Conservation (phyloP, 208 protist species). For the Trichomonas vaginalis region DNA sequence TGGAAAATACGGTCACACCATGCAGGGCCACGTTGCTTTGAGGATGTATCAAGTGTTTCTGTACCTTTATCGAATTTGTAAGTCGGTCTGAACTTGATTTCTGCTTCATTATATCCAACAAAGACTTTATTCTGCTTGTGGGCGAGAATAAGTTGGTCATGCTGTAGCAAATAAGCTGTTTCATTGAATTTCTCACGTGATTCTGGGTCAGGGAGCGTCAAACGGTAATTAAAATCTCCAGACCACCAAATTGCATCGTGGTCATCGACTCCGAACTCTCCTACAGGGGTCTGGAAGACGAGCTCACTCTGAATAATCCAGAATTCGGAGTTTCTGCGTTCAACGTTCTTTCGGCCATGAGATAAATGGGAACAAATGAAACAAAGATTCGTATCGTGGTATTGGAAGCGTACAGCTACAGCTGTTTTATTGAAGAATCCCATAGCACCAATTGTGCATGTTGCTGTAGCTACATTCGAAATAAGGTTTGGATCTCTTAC, state of each 20-base stretch:
- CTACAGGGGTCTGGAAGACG: not conserved
- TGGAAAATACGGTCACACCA: constrained; percentile 33
- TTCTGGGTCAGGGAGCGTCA: not conserved
- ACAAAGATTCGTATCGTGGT: not conserved
- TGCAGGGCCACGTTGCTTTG: constrained; percentile 28
- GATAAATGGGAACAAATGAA: not conserved
- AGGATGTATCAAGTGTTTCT: constrained; percentile 25
- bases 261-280: not conserved
- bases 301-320: not conserved
- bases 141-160: not conserved
- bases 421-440: not conserved
- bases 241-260: not conserved
- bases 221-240: not conserved
- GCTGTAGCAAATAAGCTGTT: not conserved
- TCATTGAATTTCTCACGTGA: not conserved
- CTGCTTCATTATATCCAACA: constrained; percentile 25
- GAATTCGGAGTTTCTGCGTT: not conserved
- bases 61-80: constrained; percentile 36
- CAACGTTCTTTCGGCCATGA: not conserved
- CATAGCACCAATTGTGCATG: not conserved
- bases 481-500: not conserved
- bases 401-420: not conserved
- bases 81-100: constrained; percentile 31
- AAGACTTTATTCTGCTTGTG: constrained; percentile 14
- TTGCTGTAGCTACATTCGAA: not conserved